Percentiles rank a stretch among this genome's conserved stretches.
Conservation (phyloP, 495 filamentous ascomycete species). For the Letharia columbiana region DNA sequence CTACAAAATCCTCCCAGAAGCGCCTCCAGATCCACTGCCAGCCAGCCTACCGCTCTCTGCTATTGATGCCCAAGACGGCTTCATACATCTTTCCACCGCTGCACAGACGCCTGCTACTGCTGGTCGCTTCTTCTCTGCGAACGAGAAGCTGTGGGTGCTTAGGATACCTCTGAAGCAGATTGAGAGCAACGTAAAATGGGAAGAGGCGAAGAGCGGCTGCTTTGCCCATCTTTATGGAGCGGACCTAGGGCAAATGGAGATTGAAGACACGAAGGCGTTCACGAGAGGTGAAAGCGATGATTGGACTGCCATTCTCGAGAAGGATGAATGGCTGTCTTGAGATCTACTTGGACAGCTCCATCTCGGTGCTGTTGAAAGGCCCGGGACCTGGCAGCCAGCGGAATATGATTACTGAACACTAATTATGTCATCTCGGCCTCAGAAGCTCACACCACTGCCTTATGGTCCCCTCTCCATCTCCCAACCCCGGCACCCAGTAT, state of each 20-base stretch:
- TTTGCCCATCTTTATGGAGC: slow-evolving; percentile 14
- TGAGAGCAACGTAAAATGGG: slow-evolving; percentile 37
- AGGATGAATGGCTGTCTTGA: slow-evolving; percentile 10
- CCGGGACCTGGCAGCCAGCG: not conserved
- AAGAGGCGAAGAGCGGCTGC: slow-evolving; percentile 20
- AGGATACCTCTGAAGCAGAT: slow-evolving; percentile 36
- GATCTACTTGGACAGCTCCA: not conserved
- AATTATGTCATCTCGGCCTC: slow-evolving; percentile 19
- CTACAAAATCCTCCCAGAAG: slow-evolving; percentile 43
- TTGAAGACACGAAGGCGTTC: slow-evolving; percentile 6
- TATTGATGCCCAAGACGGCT: slow-evolving; percentile 44
- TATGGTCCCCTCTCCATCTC: slow-evolving; percentile 19
- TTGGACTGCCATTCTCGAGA: slow-evolving; percentile 4
- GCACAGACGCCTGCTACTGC: slow-evolving; percentile 44
- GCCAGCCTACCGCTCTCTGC: slow-evolving; percentile 40
- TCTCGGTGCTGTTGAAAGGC: not conserved
- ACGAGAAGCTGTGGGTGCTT: slow-evolving; percentile 34
- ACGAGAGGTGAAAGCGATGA: not conserved
- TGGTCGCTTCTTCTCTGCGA: slow-evolving; percentile 37
- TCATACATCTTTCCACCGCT: slow-evolving; percentile 43
- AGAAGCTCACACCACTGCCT: slow-evolving; percentile 25
- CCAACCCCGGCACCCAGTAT: slow-evolving; percentile 1
- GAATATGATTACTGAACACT: not conserved
- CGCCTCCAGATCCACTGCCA: slow-evolving; percentile 42
- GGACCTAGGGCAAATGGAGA: not conserved